Base-by-base conservation (phyloP, 2,329 filamentous ascomycete genomes). In the Alternaria sp. region DNA sequence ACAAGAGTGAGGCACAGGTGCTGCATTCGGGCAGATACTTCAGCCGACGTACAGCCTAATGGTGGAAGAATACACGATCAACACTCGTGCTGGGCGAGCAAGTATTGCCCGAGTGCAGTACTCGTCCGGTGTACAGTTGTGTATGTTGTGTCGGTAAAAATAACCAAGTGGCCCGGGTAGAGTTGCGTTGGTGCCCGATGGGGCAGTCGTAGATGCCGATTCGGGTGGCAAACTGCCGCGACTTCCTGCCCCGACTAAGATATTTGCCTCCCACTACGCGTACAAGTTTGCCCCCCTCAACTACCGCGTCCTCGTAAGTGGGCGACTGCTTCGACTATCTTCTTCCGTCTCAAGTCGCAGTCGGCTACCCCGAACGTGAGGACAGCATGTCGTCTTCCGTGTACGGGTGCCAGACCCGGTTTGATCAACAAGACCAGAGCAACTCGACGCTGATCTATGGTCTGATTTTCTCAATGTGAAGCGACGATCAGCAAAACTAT, bases 391-490 rank as follows among this genome's bases (percentile, higher is more conserved):
- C 28, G 51, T 30, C 21, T 49, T 25, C 52, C 36, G 32, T 50
- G 36, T 30, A 43, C 28, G 25, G 50, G 57, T 56, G 36, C 54
- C 43, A 57, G 51, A 49, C 49, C 50, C 61, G 61, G 56, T 28
- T 30, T 43, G 44, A 47, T 28, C 45, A 50, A 19, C 57, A 51
- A 58, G 40, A 46, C n/a, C 46, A 57, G 50, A 61, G 56, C 54
- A 64, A 23, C 30, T 64, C 40, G 54, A 63, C 57, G 71, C 66
- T 67, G 72, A 73, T 73, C 69, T 67, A 58, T 74, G 69, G 72
- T 64, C 69, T 71, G 72, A 74, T 64, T 55, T 66, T 44, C 28
- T 36, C 15, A 54, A 57, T 51, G 52, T 57, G 67, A 71, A 68
- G 71, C 72, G 68, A 71, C 30, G 69, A 72, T 72, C 69, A 64